Conservation (phyloP, 1,284 basidiomycete species). For the Puccinia hordei region DNA sequence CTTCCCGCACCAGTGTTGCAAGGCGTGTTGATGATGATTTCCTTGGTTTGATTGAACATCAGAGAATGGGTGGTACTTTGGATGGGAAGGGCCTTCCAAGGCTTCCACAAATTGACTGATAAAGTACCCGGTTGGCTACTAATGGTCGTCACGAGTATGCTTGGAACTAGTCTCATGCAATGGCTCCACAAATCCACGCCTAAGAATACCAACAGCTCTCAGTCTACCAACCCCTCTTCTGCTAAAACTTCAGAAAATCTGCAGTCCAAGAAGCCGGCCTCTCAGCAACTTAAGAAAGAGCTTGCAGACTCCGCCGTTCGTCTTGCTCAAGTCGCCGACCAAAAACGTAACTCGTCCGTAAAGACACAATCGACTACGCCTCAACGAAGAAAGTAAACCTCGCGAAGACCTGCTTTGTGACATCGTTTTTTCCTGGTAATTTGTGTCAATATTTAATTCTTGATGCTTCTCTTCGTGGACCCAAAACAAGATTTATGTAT, state of each 20-base stretch:
- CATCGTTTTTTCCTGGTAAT: neutral
- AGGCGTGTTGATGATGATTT: neutral
- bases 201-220: neutral
- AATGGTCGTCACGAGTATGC: constrained; percentile 46
- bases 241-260: neutral
- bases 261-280: neutral
- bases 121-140: constrained; percentile 44
- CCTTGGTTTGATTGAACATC: neutral
- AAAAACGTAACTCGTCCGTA: neutral
- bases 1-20: neutral
- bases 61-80: constrained; percentile 39
- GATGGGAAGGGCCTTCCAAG: constrained; percentile 20
- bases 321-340: constrained; percentile 21
- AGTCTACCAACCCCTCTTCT: neutral
- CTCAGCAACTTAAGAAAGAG: constrained; percentile 29
- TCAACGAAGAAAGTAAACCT: constrained; percentile 13
- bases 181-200: constrained; percentile 27
- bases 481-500: too few species aligned
- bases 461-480: neutral
- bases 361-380: neutral
- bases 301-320: constrained; percentile 33
- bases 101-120: constrained; percentile 35
- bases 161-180: constrained; percentile 46
- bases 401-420: neutral
- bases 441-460: neutral